phyloP scores from a whole-genome alignment of 2,329 filamentous ascomycete genomes.

The Ascochyta koolunga region DNA sequence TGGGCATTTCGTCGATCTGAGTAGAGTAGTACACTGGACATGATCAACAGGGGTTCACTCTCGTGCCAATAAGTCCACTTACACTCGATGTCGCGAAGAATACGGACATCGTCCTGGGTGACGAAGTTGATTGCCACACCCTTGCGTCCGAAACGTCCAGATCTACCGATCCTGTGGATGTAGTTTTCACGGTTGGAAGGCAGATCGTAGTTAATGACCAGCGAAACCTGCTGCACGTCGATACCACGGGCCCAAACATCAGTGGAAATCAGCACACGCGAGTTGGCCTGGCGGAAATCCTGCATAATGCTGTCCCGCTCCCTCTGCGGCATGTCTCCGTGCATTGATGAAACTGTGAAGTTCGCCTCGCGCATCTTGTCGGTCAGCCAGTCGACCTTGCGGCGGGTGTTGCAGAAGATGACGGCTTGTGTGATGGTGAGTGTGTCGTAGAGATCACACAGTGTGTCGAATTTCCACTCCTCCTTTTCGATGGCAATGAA shows the following conservation, averaged over 20 bases:
- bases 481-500: conserved; percentile 99
- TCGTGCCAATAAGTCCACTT: conserved; percentile 43
- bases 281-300: conserved; percentile 96
- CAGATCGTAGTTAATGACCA: conserved; percentile 99
- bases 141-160: conserved; percentile 94
- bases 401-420: conserved; percentile 98
- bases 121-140: conserved; percentile 99
- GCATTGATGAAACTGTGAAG: conserved; percentile 98
- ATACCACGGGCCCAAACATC: conserved; percentile 99
- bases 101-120: conserved; percentile 96
- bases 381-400: conserved; percentile 99
- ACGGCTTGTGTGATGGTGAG: conserved; percentile 98
- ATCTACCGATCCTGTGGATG: conserved; percentile 96
- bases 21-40: conserved; percentile 85
- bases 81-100: conserved; percentile 95
- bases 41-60: conserved; percentile 40
- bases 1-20: conserved; percentile 98
- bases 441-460: conserved; percentile 98
- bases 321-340: conserved; percentile 98
- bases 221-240: conserved; percentile 95
- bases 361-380: conserved; percentile 99
- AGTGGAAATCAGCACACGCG: conserved; percentile 92
- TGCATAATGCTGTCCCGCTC: conserved; percentile 99
- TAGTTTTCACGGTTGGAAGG: conserved; percentile 99
- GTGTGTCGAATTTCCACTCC: conserved; percentile 99